Evolutionary conservation across 2,329 filamentous ascomycete genomes (phyloP).

Genomic region (Phialophora tarda): DNA sequence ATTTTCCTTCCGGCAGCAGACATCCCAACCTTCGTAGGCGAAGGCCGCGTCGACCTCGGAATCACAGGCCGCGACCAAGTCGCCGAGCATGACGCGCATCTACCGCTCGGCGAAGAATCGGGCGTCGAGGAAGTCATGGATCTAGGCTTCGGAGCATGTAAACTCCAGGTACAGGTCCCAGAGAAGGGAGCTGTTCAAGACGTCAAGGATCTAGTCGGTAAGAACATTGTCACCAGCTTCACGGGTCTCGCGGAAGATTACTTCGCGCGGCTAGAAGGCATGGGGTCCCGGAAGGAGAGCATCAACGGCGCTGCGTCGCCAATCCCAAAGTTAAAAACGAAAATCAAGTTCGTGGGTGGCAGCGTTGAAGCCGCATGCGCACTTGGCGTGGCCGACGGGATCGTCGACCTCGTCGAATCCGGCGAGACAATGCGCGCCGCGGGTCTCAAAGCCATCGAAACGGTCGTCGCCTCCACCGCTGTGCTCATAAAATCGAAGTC

Average conservation of each 20-base stretch:
- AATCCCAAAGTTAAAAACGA: constrained; percentile 71
- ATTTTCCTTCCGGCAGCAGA: constrained; percentile 97
- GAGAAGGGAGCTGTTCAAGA: constrained; percentile 75
- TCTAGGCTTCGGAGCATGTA: constrained; percentile 87
- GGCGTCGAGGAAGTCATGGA: constrained; percentile 87
- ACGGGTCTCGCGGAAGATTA: constrained; percentile 81
- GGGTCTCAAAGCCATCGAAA: constrained; percentile 91
- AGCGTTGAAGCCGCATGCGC: constrained; percentile 98
- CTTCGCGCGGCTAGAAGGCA: constrained; percentile 76
- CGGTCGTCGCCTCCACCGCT: constrained; percentile 84
- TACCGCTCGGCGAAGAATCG: constrained; percentile 48
- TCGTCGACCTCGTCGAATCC: constrained; percentile 97
- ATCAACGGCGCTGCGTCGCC: constrained; percentile 44
- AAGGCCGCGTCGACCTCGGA: constrained; percentile 89
- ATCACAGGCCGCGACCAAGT: constrained; percentile 96
- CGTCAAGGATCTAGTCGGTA: constrained; percentile 81
- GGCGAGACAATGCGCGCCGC: constrained; percentile 98
- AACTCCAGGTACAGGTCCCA: constrained; percentile 95
- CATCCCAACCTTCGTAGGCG: constrained; percentile 95
- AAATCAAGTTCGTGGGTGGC: constrained; percentile 91
- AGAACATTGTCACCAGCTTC: constrained; percentile 95
- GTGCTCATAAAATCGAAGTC: constrained; percentile 90
- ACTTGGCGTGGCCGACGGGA: constrained; percentile 91
- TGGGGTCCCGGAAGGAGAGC: constrained; percentile 45
- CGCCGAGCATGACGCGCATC: constrained; percentile 77